phyloP scores from a whole-genome alignment of 1,139 yeast species.

The Kazachstania sp. region DNA sequence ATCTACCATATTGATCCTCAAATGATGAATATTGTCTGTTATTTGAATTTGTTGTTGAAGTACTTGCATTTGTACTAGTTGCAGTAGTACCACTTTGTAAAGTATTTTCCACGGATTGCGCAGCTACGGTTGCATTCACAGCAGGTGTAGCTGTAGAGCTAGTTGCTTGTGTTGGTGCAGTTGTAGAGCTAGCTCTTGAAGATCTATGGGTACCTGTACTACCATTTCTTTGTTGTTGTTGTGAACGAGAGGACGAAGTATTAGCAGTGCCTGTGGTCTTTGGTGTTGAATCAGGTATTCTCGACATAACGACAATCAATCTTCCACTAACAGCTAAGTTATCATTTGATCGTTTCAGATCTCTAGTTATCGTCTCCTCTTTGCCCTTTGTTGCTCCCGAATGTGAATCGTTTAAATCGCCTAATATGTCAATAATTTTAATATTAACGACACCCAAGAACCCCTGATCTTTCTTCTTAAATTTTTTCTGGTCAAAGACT shows the following conservation, averaged over 20 bases:
- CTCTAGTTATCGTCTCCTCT: slow-evolving; percentile 88
- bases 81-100: slow-evolving; percentile 14
- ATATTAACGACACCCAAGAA: slow-evolving; percentile 93
- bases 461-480: slow-evolving; percentile 98
- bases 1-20: slow-evolving; percentile 92
- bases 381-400: slow-evolving; percentile 32
- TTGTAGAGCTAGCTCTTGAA: slow-evolving; percentile 12
- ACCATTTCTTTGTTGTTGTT: background rate
- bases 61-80: slow-evolving; percentile 15
- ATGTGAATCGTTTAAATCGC: slow-evolving; percentile 38
- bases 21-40: slow-evolving; percentile 83
- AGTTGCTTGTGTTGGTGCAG: slow-evolving; percentile 10
- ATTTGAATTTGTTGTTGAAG: slow-evolving; percentile 25
- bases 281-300: slow-evolving; percentile 9
- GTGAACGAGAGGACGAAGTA: slow-evolving; percentile 8
- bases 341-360: slow-evolving; percentile 84
- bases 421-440: slow-evolving; percentile 82
- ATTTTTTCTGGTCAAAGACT: slow-evolving; percentile 93
- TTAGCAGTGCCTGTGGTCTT: slow-evolving; percentile 6
- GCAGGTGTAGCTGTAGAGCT: slow-evolving; percentile 2
- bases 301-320: slow-evolving; percentile 64
- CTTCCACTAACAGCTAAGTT: slow-evolving; percentile 88
- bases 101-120: slow-evolving; percentile 25
- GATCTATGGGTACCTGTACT: slow-evolving; percentile 3
- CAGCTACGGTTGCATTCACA: slow-evolving; percentile 13